These are phyloP conservation scores for Flueggea neowawraea DNA, from an alignment of 441 rosid genomes.

Conservation along the genomic window DNA sequence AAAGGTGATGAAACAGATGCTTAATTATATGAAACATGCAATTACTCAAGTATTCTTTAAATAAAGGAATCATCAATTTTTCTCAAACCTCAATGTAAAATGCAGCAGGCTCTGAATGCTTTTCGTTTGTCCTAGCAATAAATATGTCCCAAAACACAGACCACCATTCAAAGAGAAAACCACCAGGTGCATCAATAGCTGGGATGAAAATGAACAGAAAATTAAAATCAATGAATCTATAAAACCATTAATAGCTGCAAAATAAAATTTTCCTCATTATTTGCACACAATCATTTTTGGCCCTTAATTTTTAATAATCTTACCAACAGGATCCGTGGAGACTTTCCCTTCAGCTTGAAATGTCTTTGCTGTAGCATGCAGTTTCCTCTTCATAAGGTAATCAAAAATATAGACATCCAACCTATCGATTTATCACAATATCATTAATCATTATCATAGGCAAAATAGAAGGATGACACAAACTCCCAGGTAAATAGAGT, in stretches of 20 bases:
- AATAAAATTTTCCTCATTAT: not conserved
- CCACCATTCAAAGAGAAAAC: constrained; percentile 70
- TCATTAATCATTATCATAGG: no score
- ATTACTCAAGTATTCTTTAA: no score
- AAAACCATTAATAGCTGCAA: no score
- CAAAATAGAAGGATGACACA: no score
- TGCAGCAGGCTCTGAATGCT: constrained; percentile 44
- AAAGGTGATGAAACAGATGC: no score
- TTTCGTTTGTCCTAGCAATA: constrained; percentile 44
- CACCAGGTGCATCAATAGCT: constrained; percentile 63
- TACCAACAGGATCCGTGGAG: constrained; percentile 51
- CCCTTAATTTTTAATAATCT: constrained; percentile 15
- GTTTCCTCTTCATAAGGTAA: constrained; percentile 54
- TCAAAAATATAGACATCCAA: constrained; percentile 56
- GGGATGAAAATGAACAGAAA: constrained; percentile 10
- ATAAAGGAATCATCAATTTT: no score
- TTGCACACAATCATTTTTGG: no score
- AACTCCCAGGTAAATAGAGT: no score
- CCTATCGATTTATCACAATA: constrained; percentile 19
- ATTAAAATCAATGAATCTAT: not conserved
- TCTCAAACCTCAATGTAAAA: constrained; percentile 41
- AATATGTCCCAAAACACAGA: constrained; percentile 66
- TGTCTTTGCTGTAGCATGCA: constrained; percentile 46
- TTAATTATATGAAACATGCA: no score
- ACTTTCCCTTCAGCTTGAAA: constrained; percentile 52